Base-by-base conservation (phyloP, 495 filamentous ascomycete species). In the Penicillium robsamsonii region DNA sequence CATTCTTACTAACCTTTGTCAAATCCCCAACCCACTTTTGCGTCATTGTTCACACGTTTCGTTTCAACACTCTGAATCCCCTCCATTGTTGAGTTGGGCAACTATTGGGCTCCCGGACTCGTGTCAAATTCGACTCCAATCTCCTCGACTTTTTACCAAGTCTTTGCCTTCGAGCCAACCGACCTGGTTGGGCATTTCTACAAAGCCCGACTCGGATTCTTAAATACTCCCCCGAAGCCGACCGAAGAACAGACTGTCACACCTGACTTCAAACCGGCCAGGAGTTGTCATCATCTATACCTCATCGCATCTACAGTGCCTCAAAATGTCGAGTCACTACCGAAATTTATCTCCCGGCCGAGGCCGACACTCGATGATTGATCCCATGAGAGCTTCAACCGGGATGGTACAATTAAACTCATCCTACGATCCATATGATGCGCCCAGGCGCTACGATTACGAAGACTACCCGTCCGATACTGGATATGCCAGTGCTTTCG, bases 321-420 rank as follows among this genome's bases (percentile, higher is more conserved):
- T 18, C 33, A 52, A 11, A 2, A 66, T 66, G 64, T 61, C 64
- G 27, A 60, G 24, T 31, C 50, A 63, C 46, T 47, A 67, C 35
- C 66, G 66, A 10, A 59, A 33, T 33, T 46, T 70, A 12, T 78
- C 77, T 27, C 75, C 76, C 9, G 60, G 59, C 22, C 66, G 63
- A 50, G 65, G 66, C 37, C 70, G 74, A 29, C 48, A 62, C 27
- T 47, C 57, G 51, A 37, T 74, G 56, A 56, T 64, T 20, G 75
- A 78, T 45, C 72, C 77, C 13, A 70, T 76, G 67, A 70, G 77
- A 20, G 74, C 77, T 17, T 80, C 77, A 13, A 80, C 77, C n/a
- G 77, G 76, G 25, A 79, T 69, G 33, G 68, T 80, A 35, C 64
- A 70, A 49, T 61, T 74, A 20, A 68, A 56, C 44, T 70, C 75